Evolutionary conservation across 139 green algal species (phyloP), one percentile per base, ranked within the genome.

Genomic region (Chlorella sp.): DNA sequence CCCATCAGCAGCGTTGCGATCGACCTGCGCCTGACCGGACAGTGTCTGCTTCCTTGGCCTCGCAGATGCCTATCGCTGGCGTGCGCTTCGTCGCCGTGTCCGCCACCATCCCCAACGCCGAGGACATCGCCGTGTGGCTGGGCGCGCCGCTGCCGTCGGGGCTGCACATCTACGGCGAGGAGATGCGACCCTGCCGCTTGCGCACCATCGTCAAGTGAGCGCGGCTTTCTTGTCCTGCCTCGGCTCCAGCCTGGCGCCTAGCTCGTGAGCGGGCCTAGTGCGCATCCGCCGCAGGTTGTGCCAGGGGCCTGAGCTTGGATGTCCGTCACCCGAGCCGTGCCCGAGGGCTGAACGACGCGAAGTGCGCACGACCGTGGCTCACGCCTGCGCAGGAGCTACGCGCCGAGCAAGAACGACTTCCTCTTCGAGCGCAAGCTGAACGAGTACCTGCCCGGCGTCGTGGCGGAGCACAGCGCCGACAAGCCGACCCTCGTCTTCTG

Each of bases 401-500:
- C 76, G 1, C 76, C 80, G 10, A 72, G 74, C 50, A 93, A 93
- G 76, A 93, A 90, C 66, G 87, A 93, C 70, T 95, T 94, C 71
- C 63, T 92, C 34, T 97, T 98, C 74, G 91, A 97, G 73, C 72
- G 79, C 31, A 66, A 80, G 27, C 83, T 98, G 29, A 94, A 89
- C 71, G 79, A 90, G 24, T 74, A 91, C 74, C 61, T 98, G 23
- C 77, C 49, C 34, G 69, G 70, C 5, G 75, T 98, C 20, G 65
- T 98, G 2, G 23, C 61, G 0, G 83, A 97, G 62, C 76, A 87
- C 87, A 91, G 82, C 77, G 72, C 71, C 1, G 82, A 88, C 2
- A 92, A 89, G 71, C 95, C 94, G 1, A 69, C 88, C 0, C 85
- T 99, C 10, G 77, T 98, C 1, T 99, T 99, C 74, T 98, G 95